Evolutionary conservation across 2,329 filamentous ascomycete species (phyloP).

Genomic region (Colletotrichum endophyticum): DNA sequence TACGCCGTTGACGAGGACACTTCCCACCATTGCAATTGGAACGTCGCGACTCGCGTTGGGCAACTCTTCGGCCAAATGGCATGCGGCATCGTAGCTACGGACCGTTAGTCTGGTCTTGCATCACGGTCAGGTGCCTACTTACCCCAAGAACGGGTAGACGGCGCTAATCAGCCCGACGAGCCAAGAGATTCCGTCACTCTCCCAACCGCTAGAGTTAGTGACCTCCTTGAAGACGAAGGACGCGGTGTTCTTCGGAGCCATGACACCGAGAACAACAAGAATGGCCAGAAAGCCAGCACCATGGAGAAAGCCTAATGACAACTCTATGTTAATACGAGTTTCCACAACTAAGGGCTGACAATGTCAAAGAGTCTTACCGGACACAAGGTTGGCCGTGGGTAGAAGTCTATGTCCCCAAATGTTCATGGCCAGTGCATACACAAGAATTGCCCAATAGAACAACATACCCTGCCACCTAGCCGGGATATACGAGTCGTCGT

Average conservation of each 20-base stretch:
- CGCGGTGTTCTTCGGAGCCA: slow-evolving; percentile 32
- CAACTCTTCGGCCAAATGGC: slow-evolving; percentile 37
- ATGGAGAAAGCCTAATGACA: slow-evolving; percentile 27
- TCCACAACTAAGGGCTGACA: not conserved
- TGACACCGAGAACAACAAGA: slow-evolving; percentile 30
- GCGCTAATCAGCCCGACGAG: slow-evolving; percentile 34
- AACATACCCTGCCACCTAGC: slow-evolving; percentile 50
- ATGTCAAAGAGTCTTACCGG: not conserved
- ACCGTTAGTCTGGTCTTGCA: not conserved
- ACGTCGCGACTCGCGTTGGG: slow-evolving; percentile 36
- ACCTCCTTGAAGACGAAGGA: slow-evolving; percentile 36
- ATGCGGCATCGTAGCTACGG: slow-evolving; percentile 36
- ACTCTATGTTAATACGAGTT: not conserved
- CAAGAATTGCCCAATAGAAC: slow-evolving; percentile 49
- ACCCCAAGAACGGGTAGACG: slow-evolving; percentile 38
- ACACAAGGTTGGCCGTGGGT: slow-evolving; percentile 37
- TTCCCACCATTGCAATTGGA: slow-evolving; percentile 37
- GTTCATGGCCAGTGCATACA: slow-evolving; percentile 42
- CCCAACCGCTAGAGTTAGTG: slow-evolving; percentile 36
- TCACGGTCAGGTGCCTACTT: not conserved
- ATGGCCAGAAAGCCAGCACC: slow-evolving; percentile 30
- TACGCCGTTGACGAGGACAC: slow-evolving; percentile 45
- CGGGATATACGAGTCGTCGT: slow-evolving; percentile 42
- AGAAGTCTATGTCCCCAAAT: slow-evolving; percentile 43
- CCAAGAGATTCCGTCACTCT: slow-evolving; percentile 34